These are phyloP conservation scores for Endothia cerciana DNA, from an alignment of 2,329 filamentous ascomycete species.

Conservation along the genomic window DNA sequence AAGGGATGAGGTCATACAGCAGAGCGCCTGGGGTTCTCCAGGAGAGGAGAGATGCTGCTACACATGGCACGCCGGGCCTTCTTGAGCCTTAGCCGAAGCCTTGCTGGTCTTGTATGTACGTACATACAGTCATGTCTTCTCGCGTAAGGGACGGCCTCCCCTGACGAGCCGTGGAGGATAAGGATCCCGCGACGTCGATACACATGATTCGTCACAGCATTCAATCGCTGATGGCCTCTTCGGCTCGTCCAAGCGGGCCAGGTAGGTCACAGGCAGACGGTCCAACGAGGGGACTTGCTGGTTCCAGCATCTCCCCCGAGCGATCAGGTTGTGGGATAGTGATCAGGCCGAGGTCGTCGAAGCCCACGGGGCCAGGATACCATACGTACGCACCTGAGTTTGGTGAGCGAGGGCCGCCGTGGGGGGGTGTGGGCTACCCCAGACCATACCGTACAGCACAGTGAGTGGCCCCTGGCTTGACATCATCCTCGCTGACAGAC, in stretches of 20 bases:
- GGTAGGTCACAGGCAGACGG: background rate
- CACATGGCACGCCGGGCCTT: background rate
- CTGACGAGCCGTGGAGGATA: background rate
- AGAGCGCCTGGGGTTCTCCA: slow-evolving; percentile 11
- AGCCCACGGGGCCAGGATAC: too few relatives aligned
- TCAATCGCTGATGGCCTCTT: background rate
- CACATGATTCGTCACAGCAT: background rate
- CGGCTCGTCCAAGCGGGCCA: background rate
- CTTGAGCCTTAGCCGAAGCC: too few relatives aligned
- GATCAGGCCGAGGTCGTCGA: background rate
- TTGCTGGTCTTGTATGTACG: too few relatives aligned
- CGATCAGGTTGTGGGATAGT: background rate
- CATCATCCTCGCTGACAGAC: slow-evolving; percentile 14
- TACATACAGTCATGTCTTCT: too few relatives aligned
- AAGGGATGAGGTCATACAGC: slow-evolving; percentile 29
- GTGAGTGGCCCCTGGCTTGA: slow-evolving; percentile 18
- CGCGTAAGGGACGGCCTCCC: too few relatives aligned
- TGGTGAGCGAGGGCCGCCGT: background rate
- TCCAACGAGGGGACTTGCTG: background rate
- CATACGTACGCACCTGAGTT: too few relatives aligned
- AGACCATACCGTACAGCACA: too few relatives aligned
- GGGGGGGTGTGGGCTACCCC: too few relatives aligned
- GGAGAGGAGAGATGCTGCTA: background rate
- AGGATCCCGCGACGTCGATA: background rate
- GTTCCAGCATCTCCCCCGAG: background rate